Evolutionary conservation across 164 flowering plant species (phyloP), one percentile per base, ranked within the genome.

Genomic region (Vitis amurensis): DNA sequence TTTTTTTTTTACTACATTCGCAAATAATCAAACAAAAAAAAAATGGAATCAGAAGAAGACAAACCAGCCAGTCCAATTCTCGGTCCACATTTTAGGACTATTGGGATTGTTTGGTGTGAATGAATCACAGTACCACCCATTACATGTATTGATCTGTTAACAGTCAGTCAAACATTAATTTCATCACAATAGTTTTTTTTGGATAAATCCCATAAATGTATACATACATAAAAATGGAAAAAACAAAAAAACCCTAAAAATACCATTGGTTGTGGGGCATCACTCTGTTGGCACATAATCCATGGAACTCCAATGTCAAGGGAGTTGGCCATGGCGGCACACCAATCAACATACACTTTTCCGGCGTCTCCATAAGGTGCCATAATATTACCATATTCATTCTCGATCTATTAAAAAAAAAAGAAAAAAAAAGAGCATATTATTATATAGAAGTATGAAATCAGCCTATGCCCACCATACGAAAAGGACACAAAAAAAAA

Each of bases 121-220:
- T 0, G 49, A 0, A 55, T 89, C 83, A 47, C 94, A 88, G 55
- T 91, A 91, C 66, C 74, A 91, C 0, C 94, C 91, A 75, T 92
- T 92, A 78, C 96, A 91, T 2, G 96, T 85, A 61, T 89, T 80
- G 27, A 92, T 81, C 90, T 91, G 65, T 60, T n/a, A 50, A 4
- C 51, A 59, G 1, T 48, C 1, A 1, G 23, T 27, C 9, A 9
- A 17, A 30, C 3, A 23, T 7, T 3, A 50, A 17, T 0, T 19
- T 30, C 14, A 23, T 23, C 6, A 9, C 6, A 23, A 47, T 3
- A 48, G 0, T 10, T 3, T 17, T 9, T 31, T 50, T 15, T 14
- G n/a, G 13, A 17, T 50, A 23, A 61, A 57, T 17, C 7, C 30
- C 7, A 59, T 29, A 57, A 57, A n/a, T 23, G 27, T 23, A 23